These are phyloP conservation scores for Leptographium procerum DNA, from an alignment of 2,329 filamentous ascomycete species.

Conservation along the genomic window DNA sequence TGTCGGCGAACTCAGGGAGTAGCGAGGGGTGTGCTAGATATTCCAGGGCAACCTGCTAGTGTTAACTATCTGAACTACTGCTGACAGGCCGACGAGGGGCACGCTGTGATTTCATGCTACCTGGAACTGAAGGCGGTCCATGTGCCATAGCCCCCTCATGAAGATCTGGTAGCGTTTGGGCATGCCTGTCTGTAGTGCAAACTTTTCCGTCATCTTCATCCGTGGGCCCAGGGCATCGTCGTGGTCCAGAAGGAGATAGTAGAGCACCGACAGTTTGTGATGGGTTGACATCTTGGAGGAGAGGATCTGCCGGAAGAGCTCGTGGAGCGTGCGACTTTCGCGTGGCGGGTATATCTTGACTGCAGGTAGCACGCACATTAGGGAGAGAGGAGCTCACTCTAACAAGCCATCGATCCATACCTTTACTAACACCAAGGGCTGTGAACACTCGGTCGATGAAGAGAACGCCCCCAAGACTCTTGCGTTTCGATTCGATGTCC, in stretches of 20 bases:
- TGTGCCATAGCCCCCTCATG: slow-evolving; percentile 70
- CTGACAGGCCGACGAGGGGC: too few relatives aligned
- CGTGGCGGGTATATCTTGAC: slow-evolving; percentile 65
- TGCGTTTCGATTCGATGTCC: slow-evolving; percentile 55
- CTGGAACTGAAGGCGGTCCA: slow-evolving; percentile 60
- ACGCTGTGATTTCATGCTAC: too few relatives aligned
- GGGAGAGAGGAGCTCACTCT: neutral
- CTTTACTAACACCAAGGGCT: slow-evolving; percentile 56
- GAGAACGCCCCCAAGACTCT: slow-evolving; percentile 54
- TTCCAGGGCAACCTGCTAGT: slow-evolving; percentile 45
- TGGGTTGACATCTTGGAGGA: slow-evolving; percentile 53
- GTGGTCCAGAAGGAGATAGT: slow-evolving; percentile 72
- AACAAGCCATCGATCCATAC: too few relatives aligned
- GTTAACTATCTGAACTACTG: too few relatives aligned
- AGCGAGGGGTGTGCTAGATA: slow-evolving; percentile 71
- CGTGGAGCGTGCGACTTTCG: slow-evolving; percentile 53
- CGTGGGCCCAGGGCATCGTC: slow-evolving; percentile 38
- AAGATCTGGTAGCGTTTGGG: slow-evolving; percentile 69
- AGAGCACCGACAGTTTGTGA: slow-evolving; percentile 73
- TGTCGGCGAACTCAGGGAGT: slow-evolving; percentile 70
- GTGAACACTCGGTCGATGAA: slow-evolving; percentile 72
- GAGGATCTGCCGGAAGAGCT: slow-evolving; percentile 60
- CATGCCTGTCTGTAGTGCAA: slow-evolving; percentile 52
- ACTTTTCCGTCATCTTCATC: slow-evolving; percentile 39
- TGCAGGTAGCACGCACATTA: slow-evolving; percentile 3